A percentile compares a stretch with the other conserved stretches of the same genome.
These are phyloP conservation scores for Teratosphaeria nubilosa DNA, from an alignment of 2,329 filamentous ascomycete genomes.

Conservation along the genomic window DNA sequence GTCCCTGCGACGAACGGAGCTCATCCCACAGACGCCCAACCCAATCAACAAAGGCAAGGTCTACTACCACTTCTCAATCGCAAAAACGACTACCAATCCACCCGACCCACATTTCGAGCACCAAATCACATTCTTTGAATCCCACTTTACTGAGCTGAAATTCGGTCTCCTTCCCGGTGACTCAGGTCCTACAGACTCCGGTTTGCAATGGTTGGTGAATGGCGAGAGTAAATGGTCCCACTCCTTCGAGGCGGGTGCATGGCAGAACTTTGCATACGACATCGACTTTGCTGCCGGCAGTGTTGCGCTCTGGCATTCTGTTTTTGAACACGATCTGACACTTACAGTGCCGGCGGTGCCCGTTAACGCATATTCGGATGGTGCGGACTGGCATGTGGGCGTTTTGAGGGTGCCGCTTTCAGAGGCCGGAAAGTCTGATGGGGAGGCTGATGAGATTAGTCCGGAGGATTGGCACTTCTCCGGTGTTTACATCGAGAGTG, in stretches of 20 bases:
- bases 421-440: constrained; percentile 33
- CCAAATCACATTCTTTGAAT: constrained; percentile 55
- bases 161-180: constrained; percentile 49
- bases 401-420: constrained; percentile 52
- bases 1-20: constrained; percentile 61
- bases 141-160: constrained; percentile 67
- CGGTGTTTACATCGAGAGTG: constrained; percentile 60
- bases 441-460: constrained; percentile 29
- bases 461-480: constrained; percentile 62
- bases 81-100: constrained; percentile 48
- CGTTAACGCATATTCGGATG: constrained; percentile 50
- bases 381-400: constrained; percentile 63
- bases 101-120: constrained; percentile 56
- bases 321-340: constrained; percentile 46
- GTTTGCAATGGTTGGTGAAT: constrained; percentile 55
- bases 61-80: constrained; percentile 64
- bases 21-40: constrained; percentile 60
- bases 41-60: constrained; percentile 57
- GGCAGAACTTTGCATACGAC: constrained; percentile 68
- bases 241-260: constrained; percentile 51
- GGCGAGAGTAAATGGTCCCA: constrained; percentile 53
- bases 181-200: constrained; percentile 40
- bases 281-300: constrained; percentile 55
- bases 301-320: constrained; percentile 62
- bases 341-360: constrained; percentile 52